A percentile compares a stretch with the other conserved stretches of the same genome.
Conservation (phyloP, 129 eudicot genomes). For the Flaveria ramosissima region DNA sequence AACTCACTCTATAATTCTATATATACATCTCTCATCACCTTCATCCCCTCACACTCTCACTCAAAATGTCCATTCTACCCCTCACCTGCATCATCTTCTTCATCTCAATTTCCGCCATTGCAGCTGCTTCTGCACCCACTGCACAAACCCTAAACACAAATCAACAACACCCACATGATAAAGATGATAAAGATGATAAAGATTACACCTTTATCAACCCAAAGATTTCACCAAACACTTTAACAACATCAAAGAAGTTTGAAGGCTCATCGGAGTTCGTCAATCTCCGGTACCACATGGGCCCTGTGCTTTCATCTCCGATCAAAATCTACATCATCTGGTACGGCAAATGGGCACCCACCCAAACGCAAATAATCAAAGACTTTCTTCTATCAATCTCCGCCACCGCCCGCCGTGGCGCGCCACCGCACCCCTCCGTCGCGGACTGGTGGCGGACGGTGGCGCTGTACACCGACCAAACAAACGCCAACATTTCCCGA, state of each 20-base stretch:
- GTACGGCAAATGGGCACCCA: conserved; percentile 79
- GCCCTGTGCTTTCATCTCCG: conserved; percentile 87
- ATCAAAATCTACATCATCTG: conserved; percentile 80
- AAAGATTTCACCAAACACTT: conserved; percentile 46
- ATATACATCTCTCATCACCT: not conserved
- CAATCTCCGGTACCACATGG: conserved; percentile 89
- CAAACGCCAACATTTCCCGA: conserved; percentile 33
- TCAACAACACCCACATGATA: not conserved
- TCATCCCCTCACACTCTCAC: not conserved
- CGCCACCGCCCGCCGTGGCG: conserved; percentile 35
- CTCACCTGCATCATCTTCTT: conserved; percentile 21
- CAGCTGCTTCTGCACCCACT: not conserved
- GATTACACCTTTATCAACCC: conserved; percentile 47
- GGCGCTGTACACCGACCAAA: conserved; percentile 31
- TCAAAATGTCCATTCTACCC: conserved; percentile 16
- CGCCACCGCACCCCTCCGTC: conserved; percentile 30
- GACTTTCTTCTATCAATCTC: conserved; percentile 42
- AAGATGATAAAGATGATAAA: not conserved
- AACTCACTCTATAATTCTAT: conserved; percentile 1
- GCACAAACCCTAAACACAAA: conserved; percentile 19
- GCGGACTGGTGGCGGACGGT: conserved; percentile 43
- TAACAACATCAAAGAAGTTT: conserved; percentile 60
- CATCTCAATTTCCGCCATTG: not conserved
- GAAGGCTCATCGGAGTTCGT: conserved; percentile 87
- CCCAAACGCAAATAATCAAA: conserved; percentile 46